Base-by-base conservation (phyloP, 176 grass and related monocot species). In the Oryza glumipatula region DNA sequence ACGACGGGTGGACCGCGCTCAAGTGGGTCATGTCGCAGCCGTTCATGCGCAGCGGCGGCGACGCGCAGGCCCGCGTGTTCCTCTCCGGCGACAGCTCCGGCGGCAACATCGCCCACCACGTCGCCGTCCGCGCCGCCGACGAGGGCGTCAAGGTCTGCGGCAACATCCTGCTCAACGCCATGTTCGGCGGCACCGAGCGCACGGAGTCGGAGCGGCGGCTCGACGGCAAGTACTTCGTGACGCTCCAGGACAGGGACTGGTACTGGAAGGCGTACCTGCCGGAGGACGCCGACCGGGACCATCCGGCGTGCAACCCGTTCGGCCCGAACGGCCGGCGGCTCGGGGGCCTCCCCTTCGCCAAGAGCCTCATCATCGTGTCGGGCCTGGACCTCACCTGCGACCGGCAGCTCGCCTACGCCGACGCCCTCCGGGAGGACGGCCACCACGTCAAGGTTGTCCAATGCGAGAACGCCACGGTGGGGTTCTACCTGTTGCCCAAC, bases 211-310 rank as follows among this genome's bases (percentile, higher is more conserved):
- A 99, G 89, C 85, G 84, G 30, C 87, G 82, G 2, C 92, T 99
- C 0, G 96, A 99, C 81, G 94, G 96, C 39, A 99, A 96, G 83
- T 99, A 96, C 79, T 99, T 99, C 78, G 96, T 99, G 38, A 99
- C 96, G 11, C 83, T 99, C 64, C 96, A 94, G 85, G 96, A 99
- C 80, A 88, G 96, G 86, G 91, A 99, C 80, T 99, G 96, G 96
- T 99, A 99, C 89, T 99, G 96, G 96, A 99, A 94, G 83, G 96
- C 96, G 14, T 99, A 90, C 82, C 94, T 99, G 67, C 96, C 96
- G 22, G 91, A 99, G 84, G 91, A 78, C n/a, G 80, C 96, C 3
- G 94, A 99, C 72, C 79, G 96, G 77, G 96, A 99, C 73, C 96
- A 99, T 72, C 91, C 88, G n/a, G 92, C 91, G 64, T 99, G 93